A percentile compares a stretch with the other conserved stretches of the same genome.
Conservation (phyloP, 768 basidiomycete species). For the Lentinula boryana region DNA sequence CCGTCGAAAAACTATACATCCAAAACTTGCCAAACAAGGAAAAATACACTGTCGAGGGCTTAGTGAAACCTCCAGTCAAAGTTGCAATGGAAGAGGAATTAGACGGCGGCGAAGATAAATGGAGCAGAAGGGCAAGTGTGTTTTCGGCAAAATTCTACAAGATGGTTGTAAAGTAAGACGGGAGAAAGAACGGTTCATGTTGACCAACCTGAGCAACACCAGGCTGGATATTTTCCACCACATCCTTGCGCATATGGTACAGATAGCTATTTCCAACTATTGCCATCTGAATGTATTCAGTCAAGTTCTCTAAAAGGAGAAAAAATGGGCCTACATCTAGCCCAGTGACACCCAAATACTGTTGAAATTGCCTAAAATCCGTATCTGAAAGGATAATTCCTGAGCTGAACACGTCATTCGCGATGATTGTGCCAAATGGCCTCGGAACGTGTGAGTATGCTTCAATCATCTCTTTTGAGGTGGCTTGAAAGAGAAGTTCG, state of each 20-base stretch:
- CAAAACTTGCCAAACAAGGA: constrained; percentile 63
- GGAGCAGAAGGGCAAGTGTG: constrained; percentile 71
- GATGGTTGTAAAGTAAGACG: too few relatives aligned
- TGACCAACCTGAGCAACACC: constrained; percentile 29
- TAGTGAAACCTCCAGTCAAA: constrained; percentile 34
- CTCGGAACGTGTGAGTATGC: constrained; percentile 85
- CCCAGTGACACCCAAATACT: constrained; percentile 86
- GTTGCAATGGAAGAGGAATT: constrained; percentile 56
- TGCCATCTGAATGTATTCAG: constrained; percentile 57
- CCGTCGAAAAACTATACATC: constrained; percentile 69
- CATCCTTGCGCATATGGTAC: constrained; percentile 86
- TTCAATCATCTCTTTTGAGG: constrained; percentile 89
- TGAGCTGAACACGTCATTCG: constrained; percentile 89
- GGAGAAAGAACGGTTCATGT: not conserved
- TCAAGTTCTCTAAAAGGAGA: not conserved
- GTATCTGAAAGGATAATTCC: constrained; percentile 91
- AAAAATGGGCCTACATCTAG: constrained; percentile 58
- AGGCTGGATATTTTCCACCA: constrained; percentile 54
- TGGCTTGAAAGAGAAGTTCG: constrained; percentile 93
- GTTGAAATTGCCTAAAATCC: constrained; percentile 91
- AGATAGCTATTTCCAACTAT: constrained; percentile 88
- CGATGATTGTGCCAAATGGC: constrained; percentile 85
- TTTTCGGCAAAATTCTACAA: constrained; percentile 88
- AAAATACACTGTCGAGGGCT: constrained; percentile 74
- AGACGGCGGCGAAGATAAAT: constrained; percentile 72